Percentiles rank a stretch among this genome's conserved stretches.
phyloP scores from a whole-genome alignment of 169 alveolate species.

The Plasmodium malariae region DNA sequence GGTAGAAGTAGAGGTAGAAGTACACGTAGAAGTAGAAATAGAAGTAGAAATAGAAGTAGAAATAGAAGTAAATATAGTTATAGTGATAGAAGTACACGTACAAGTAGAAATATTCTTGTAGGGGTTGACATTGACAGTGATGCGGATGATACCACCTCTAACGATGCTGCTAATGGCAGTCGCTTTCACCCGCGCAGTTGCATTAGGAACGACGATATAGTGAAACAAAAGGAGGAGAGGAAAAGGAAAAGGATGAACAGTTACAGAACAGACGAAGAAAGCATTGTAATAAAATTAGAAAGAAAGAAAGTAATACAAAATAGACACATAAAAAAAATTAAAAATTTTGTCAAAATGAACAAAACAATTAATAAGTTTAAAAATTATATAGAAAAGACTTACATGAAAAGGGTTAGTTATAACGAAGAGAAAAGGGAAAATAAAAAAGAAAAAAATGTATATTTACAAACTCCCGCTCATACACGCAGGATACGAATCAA shows the following conservation, averaged over 20 bases:
- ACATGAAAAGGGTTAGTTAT: background rate
- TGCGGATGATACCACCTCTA: too few relatives aligned
- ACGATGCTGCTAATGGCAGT: too few relatives aligned
- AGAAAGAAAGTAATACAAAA: slow-evolving; percentile 23
- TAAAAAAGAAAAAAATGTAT: background rate
- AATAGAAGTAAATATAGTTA: too few relatives aligned
- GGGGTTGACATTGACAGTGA: too few relatives aligned
- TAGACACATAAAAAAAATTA: slow-evolving; percentile 5
- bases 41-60: too few relatives aligned
- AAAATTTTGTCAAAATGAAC: slow-evolving; percentile 9
- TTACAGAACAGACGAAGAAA: background rate
- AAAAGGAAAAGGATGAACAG: background rate
- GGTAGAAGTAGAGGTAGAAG: too few relatives aligned
- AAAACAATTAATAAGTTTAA: slow-evolving; percentile 13
- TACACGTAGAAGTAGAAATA: too few relatives aligned
- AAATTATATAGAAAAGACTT: slow-evolving; percentile 5
- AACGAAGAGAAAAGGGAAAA: background rate
- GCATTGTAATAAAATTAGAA: background rate
- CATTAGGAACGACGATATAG: background rate
- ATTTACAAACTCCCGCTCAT: too few relatives aligned
- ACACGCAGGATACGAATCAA: slow-evolving; percentile 5
- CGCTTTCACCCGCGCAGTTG: too few relatives aligned
- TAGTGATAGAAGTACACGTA: too few relatives aligned
- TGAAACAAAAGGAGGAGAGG: background rate
- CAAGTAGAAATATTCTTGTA: too few relatives aligned